phyloP scores from a whole-genome alignment of 495 filamentous ascomycete species.

The Xylaria acuta region DNA sequence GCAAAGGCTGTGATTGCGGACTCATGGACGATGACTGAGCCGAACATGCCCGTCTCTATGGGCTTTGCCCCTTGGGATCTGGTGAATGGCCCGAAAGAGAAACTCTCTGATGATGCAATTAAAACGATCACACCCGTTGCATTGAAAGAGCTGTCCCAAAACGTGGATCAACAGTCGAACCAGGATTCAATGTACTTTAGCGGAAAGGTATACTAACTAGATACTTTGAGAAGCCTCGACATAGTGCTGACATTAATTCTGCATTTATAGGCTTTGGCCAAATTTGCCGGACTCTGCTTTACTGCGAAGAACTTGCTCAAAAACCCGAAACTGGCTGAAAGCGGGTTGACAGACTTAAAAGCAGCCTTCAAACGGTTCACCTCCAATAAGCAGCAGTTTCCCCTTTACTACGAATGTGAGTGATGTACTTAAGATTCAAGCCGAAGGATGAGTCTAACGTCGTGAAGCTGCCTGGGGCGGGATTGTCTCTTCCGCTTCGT shows the following conservation, averaged over 20 bases:
- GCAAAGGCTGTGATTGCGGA: slow-evolving; percentile 76
- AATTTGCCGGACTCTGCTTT: slow-evolving; percentile 79
- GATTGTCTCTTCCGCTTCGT: slow-evolving; percentile 80
- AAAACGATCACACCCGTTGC: slow-evolving; percentile 64
- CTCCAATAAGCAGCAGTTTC: slow-evolving; percentile 76
- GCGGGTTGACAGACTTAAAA: slow-evolving; percentile 73
- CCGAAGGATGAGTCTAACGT: slow-evolving; percentile 27
- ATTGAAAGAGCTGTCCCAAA: slow-evolving; percentile 70
- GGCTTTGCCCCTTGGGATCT: slow-evolving; percentile 78
- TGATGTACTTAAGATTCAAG: not conserved
- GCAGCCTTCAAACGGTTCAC: slow-evolving; percentile 76
- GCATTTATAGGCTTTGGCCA: slow-evolving; percentile 70
- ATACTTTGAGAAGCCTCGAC: not conserved
- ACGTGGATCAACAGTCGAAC: slow-evolving; percentile 73
- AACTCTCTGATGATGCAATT: slow-evolving; percentile 59
- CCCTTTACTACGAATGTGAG: slow-evolving; percentile 79
- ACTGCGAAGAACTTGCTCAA: slow-evolving; percentile 70
- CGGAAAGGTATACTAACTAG: slow-evolving; percentile 68
- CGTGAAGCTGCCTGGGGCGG: slow-evolving; percentile 74
- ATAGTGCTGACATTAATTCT: not conserved
- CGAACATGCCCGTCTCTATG: slow-evolving; percentile 72
- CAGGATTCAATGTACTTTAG: slow-evolving; percentile 94
- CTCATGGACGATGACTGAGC: slow-evolving; percentile 79
- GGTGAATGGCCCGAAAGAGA: slow-evolving; percentile 52
- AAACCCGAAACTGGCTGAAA: slow-evolving; percentile 63